Base-by-base conservation (phyloP, 345 rosid species). In the Heritiera littoralis region DNA sequence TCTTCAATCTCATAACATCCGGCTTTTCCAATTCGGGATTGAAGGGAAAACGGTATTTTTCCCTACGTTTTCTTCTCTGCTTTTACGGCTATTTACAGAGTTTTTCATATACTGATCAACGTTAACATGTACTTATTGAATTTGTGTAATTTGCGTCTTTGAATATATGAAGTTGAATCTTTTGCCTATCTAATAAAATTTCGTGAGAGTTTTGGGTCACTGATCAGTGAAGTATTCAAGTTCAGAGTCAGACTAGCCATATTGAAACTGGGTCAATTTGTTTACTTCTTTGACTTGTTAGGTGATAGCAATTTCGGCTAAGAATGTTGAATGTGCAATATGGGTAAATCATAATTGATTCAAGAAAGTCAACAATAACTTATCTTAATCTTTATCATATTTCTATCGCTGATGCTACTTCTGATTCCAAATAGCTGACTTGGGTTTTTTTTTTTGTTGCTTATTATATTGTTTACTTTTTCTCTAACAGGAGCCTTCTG, bases 1-100 rank as follows among this genome's bases (percentile, higher is more conserved):
- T 83, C 89, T 94, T 68, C 70, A 60, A 7, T 82, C 87, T 66
- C 86, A 83, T 61, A 86, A 89, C 78, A 89, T 94, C 66, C 84
- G 78, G 79, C 96, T 94, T n/a, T 88, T 89, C 66, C 97, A 94
- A 35, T 91, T 90, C 41, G 96, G 96, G 13, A 92, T 94, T 20
- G 81, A 94, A 78, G 98, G 98, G 80, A 94, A 93, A 79, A 85
- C 92, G 89, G 96, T 93, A 87, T 43, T 23, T 2, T 49, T 18
- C 48, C 58, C 11, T 7, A 10, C 11, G 9, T 17, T 74, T 46
- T 67, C 40, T 23, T 45, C 38, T n/a, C 60, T 68, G 66, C 12
- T 6, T 17, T 28, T 45, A 30, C 0, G 40, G 3, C 40, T 40
- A 20, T n/a, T 56, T 49, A 51, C 1, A 10, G 30, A 43, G 52